Evolutionary conservation across 1,284 basidiomycete species (phyloP), one percentile per base, ranked within the genome.

Genomic region (Puccinia polysora): DNA sequence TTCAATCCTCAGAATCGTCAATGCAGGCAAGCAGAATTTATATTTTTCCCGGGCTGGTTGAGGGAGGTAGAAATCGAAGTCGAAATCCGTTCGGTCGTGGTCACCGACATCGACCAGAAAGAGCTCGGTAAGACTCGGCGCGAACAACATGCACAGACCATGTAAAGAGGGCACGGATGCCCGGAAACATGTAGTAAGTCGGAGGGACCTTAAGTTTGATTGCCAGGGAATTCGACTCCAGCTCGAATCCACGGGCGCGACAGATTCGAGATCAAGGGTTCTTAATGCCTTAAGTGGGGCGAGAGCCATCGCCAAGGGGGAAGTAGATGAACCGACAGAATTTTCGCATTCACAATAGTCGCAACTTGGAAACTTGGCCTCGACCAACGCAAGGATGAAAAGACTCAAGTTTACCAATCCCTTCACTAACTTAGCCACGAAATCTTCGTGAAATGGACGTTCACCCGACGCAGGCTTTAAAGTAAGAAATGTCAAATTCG

Each of bases 161-260:
- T 59, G 34, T 5, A 59, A 2, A 23, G 56, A 34, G 15, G 36
- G 56, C 3, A 59, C 7, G 1, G 36, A 23, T 25, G 28, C 20
- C 2, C 2, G 6, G 36, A 20, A 18, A 43, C 40, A 43, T 20
- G 23, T 40, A n/a, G 10, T n/a, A 12, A 59, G n/a, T 8, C 12
- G 10, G 36, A 59, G 20, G 6, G 20, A 34, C n/a, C 43, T 30
- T 1, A 59, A 23, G 20, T 34, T 38, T 20, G 36, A 34, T 59
- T 59, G 38, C 56, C 56, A 59, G 7, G 23, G 8, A 12, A 59
- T 40, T 40, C 25, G 20, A 40, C 36, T 59, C 56, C 56, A 59
- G 2, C 56, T 25, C 36, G 56, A 40, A 23, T 59, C 56, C 23
- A 59, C 38, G 12, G 28, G 18, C 2, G 20, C 5, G 1, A 59